Conservation (phyloP, 495 filamentous ascomycete genomes). For the Cladorrhinum samala region DNA sequence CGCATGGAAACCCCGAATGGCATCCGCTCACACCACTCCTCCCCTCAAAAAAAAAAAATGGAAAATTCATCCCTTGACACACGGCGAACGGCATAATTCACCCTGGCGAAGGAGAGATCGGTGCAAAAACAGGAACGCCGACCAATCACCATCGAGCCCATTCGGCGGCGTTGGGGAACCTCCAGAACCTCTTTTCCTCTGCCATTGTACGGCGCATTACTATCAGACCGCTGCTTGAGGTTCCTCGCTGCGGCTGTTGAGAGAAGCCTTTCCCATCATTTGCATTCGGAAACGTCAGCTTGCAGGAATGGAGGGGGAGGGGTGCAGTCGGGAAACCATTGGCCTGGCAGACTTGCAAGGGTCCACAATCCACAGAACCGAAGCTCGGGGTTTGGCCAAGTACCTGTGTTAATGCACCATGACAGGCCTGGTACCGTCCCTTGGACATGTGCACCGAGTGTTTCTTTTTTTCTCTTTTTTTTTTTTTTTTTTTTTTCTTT, state of each 20-base stretch:
- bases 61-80: too few species aligned
- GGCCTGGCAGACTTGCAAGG: too few species aligned
- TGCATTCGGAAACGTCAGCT: slow-evolving; percentile 18
- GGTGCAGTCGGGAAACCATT: not conserved
- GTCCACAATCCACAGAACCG: too few species aligned
- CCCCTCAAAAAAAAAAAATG: slow-evolving; percentile 10
- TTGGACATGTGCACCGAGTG: not conserved
- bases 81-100: too few species aligned
- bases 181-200: too few species aligned
- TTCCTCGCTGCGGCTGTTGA: not conserved
- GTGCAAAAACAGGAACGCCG: not conserved
- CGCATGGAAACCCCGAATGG: not conserved
- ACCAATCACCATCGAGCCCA: not conserved
- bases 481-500: not conserved
- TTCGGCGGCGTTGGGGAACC: slow-evolving; percentile 12
- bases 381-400: slow-evolving; percentile 6
- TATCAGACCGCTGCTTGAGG: not conserved
- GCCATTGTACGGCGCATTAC: too few species aligned
- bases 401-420: slow-evolving; percentile 12
- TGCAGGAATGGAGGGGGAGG: slow-evolving; percentile 9
- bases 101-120: too few species aligned
- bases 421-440: slow-evolving; percentile 3
- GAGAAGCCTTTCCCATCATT: not conserved
- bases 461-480: not conserved
- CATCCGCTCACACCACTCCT: too few species aligned